Conservation (phyloP, 192 early-diverging fungal species). For the Dissophora globulifera region DNA sequence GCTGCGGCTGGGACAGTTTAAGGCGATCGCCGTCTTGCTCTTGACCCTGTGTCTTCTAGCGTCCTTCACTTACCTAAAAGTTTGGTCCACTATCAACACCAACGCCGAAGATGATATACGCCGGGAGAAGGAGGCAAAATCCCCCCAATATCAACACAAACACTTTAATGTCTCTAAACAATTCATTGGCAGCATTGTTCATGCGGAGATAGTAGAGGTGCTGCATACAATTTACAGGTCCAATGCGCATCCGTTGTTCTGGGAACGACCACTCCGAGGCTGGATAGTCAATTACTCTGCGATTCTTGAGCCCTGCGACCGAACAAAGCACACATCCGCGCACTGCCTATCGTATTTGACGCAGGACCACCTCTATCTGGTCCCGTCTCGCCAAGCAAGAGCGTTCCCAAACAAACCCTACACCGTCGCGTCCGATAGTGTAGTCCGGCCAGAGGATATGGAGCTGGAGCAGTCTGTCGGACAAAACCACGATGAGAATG, state of each 20-base stretch:
- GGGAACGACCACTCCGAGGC: conserved; percentile 27
- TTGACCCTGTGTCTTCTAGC: conserved; percentile 19
- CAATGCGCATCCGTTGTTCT: conserved; percentile 8
- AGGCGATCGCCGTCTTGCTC: conserved; percentile 3
- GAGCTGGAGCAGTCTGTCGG: background rate
- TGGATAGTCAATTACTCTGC: conserved; percentile 47
- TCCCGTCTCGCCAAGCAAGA: conserved; percentile 11
- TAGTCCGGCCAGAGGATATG: background rate
- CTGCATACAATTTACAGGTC: too few relatives aligned
- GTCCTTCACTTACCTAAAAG: conserved; percentile 29
- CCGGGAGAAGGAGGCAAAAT: background rate
- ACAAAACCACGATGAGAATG: background rate
- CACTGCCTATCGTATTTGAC: conserved; percentile 27
- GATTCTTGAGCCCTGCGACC: conserved; percentile 25
- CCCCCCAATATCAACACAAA: background rate
- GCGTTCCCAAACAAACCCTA: background rate
- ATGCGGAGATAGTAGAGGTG: too few relatives aligned
- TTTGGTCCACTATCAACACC: conserved; percentile 36
- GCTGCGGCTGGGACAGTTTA: conserved; percentile 18
- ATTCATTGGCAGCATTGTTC: too few relatives aligned
- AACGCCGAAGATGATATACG: conserved; percentile 3
- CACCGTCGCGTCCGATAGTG: background rate
- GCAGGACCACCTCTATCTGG: conserved; percentile 29
- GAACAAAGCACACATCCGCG: conserved; percentile 26
- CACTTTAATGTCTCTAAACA: too few relatives aligned